Percentiles rank a stretch among this genome's conserved stretches.
Conservation (phyloP, 2,329 filamentous ascomycete species). For the Huntiella savannae region DNA sequence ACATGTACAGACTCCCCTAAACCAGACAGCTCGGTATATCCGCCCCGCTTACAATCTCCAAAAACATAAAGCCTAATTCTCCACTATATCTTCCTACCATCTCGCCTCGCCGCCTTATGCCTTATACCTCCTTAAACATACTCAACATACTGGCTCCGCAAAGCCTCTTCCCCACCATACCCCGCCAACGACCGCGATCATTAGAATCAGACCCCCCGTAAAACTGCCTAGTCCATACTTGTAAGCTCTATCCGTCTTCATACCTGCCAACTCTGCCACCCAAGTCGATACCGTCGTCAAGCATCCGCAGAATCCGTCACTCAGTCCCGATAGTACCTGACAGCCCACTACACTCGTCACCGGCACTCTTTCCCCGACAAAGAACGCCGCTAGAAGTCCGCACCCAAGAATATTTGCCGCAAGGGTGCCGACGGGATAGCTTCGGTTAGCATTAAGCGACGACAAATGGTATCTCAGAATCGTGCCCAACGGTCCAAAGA, state of each 20-base stretch:
- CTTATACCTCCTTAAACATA: not conserved
- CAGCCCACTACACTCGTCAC: constrained; percentile 38
- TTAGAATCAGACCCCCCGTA: constrained; percentile 31
- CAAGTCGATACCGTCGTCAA: constrained; percentile 49
- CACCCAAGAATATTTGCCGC: constrained; percentile 63
- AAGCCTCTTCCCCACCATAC: constrained; percentile 50
- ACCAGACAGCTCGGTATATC: too few species aligned
- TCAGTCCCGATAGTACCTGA: constrained; percentile 46
- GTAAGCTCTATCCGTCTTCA: constrained; percentile 40
- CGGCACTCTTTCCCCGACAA: constrained; percentile 54
- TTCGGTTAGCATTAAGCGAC: constrained; percentile 47
- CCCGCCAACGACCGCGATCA: constrained; percentile 58
- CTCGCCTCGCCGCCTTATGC: too few species aligned
- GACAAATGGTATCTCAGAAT: constrained; percentile 56
- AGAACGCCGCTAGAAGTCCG: constrained; percentile 53
- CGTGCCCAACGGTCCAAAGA: constrained; percentile 69
- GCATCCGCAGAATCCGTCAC: constrained; percentile 50
- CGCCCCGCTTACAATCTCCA: too few species aligned
- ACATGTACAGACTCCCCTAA: too few species aligned
- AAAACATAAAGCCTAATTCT: too few species aligned
- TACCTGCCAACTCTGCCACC: constrained; percentile 38
- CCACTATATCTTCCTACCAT: too few species aligned
- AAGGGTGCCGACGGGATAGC: constrained; percentile 78
- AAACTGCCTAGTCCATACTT: constrained; percentile 47
- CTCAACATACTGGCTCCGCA: constrained; percentile 20